A percentile compares a stretch with the other conserved stretches of the same genome.
These are phyloP conservation scores for Aspergillus puulaauensis DNA, from an alignment of 2,329 filamentous ascomycete species.

Conservation along the genomic window DNA sequence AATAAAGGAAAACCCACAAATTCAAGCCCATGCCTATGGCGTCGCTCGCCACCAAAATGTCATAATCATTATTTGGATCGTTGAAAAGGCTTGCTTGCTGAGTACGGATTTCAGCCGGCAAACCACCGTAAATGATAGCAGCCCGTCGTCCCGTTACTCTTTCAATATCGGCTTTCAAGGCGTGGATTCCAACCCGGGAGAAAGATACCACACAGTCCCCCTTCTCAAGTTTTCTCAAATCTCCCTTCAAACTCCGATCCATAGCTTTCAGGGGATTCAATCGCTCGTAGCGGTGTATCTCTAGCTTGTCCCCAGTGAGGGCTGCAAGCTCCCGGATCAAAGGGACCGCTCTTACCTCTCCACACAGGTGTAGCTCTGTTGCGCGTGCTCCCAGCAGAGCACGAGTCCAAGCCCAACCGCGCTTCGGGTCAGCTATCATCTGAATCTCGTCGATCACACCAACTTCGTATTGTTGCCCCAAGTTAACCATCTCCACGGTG, in stretches of 20 bases:
- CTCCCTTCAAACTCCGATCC: conserved; percentile 60
- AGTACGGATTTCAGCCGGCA: conserved; percentile 89
- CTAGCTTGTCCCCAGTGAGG: conserved; percentile 75
- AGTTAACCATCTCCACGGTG: conserved; percentile 85
- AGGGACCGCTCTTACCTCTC: conserved; percentile 78
- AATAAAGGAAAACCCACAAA: conserved; percentile 54
- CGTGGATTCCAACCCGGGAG: conserved; percentile 77
- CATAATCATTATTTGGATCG: conserved; percentile 91
- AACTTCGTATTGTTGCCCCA: conserved; percentile 68
- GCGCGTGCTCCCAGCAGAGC: conserved; percentile 84
- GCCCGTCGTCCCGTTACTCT: conserved; percentile 72
- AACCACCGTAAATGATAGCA: conserved; percentile 86
- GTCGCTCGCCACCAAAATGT: conserved; percentile 89
- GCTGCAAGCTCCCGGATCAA: conserved; percentile 76
- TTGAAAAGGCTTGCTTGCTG: conserved; percentile 93
- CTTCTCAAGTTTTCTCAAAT: conserved; percentile 70
- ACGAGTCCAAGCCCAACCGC: conserved; percentile 93
- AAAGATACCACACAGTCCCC: conserved; percentile 91
- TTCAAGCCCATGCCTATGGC: conserved; percentile 98
- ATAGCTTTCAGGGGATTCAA: conserved; percentile 74
- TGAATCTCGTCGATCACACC: conserved; percentile 98
- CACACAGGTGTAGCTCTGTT: conserved; percentile 88
- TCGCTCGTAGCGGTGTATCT: conserved; percentile 80
- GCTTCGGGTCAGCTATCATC: conserved; percentile 79
- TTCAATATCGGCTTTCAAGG: conserved; percentile 76